Evolutionary conservation across 23 red algal species (phyloP).

Genomic region (Rhodosorus marinus): DNA sequence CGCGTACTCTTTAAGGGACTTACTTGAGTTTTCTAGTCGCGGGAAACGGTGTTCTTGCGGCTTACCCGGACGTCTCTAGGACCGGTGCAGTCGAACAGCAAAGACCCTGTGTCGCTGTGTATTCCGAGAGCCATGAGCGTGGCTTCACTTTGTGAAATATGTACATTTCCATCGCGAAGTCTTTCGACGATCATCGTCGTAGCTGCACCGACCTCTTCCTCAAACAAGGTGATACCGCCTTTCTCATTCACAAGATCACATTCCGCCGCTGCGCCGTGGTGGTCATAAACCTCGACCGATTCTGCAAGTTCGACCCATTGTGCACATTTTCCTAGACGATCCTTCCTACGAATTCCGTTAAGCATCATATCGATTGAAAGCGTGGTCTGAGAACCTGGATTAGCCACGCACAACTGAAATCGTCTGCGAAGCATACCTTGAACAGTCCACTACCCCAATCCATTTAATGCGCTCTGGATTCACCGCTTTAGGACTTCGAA

Average conservation of each 20-base stretch:
- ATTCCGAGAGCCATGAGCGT: slow-evolving; percentile 32
- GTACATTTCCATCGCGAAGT: slow-evolving; percentile 6
- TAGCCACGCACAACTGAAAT: too few species aligned
- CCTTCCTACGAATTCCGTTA: slow-evolving; percentile 5
- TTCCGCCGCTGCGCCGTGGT: slow-evolving; percentile 8
- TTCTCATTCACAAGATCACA: slow-evolving; percentile 8
- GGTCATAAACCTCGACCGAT: slow-evolving; percentile 18
- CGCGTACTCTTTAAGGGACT: too few species aligned
- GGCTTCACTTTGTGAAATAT: background rate
- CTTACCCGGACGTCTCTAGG: slow-evolving; percentile 14
- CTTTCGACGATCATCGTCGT: slow-evolving; percentile 30
- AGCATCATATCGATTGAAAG: too few species aligned
- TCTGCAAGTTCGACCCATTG: slow-evolving; percentile 4
- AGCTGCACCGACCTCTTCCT: slow-evolving; percentile 14
- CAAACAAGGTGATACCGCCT: slow-evolving; percentile 4
- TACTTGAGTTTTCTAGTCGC: too few species aligned
- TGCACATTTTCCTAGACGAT: slow-evolving; percentile 8
- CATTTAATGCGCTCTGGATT: slow-evolving; percentile 18
- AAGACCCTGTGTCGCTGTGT: slow-evolving; percentile 22
- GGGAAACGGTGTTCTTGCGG: too few species aligned
- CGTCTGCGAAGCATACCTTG: too few species aligned
- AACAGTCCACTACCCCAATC: slow-evolving; percentile 31
- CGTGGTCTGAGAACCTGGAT: too few species aligned
- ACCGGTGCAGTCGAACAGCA: slow-evolving; percentile 26
- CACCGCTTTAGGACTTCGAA: slow-evolving; percentile 12